Evolutionary conservation across 345 rosid genomes (phyloP), one percentile per base, ranked within the genome.

Genomic region (Aquilaria sinensis): DNA sequence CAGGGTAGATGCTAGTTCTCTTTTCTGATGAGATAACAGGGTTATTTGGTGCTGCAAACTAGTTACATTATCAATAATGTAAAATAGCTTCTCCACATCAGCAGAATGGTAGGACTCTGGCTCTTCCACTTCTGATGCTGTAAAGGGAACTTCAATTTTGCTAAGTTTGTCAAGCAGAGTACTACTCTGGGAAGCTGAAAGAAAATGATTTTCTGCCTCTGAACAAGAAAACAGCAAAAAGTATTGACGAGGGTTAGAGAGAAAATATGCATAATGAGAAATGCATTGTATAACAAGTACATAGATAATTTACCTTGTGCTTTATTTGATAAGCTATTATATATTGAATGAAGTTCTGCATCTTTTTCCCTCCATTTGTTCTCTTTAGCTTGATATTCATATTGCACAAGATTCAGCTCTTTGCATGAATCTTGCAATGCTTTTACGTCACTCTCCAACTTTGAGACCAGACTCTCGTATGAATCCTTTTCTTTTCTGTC

Each of bases 361-460:
- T 83, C 89, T 61, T 68, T 89, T 71, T 81, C 85, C 76, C 82
- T 80, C 88, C 92, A 79, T 58, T 72, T 79, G 65, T 75, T 81
- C 69, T 81, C 76, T 57, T 71, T 65, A 58, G 64, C 81, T 67
- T 71, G 73, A 67, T 68, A 73, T 57, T 76, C 80, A 72, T 71
- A 74, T 52, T 80, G 46, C 73, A 81, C 52, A 46, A 67, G 78
- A 76, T 65, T 73, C 73, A 83, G 71, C 72, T 80, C 82, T 65
- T 72, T 54, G 71, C 76, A 87, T 56, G 78, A 69, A 68, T 68
- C 76, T 70, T 87, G 81, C 56, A 78, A 71, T 53, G 69, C 67
- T 67, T 77, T 84, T 32, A 78, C 71, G 51, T 81, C 79, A 67
- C 69, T 74, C 83, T 85, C 91, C 78, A 80, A 80, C 70, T 69